phyloP scores from a whole-genome alignment of 257 asterid species.

The Solanum pennellii region DNA sequence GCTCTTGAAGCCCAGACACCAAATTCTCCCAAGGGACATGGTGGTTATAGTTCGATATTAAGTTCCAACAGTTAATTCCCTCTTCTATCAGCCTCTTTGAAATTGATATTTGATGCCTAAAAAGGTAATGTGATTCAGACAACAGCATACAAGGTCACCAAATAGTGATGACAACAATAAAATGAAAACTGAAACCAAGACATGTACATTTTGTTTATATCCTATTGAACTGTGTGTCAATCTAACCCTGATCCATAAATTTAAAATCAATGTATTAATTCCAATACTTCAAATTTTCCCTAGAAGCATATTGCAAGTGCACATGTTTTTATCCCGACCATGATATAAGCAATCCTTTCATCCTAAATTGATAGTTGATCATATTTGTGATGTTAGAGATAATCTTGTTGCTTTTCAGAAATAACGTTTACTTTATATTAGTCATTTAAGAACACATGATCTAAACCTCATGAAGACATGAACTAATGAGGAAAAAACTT shows the following conservation, averaged over 20 bases:
- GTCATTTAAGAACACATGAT: not conserved
- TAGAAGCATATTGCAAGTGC: not conserved
- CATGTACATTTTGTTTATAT: not conserved
- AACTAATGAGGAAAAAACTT: not conserved
- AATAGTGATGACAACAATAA: not conserved
- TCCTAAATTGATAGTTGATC: not conserved
- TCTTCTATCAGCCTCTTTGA: slow-evolving; percentile 70
- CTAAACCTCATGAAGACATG: not conserved
- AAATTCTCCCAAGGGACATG: slow-evolving; percentile 72
- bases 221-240: not conserved
- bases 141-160: not conserved
- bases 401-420: not conserved
- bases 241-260: not conserved
- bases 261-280: not conserved
- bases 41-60: slow-evolving; percentile 36
- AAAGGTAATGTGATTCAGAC: slow-evolving; percentile 7
- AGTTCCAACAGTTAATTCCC: slow-evolving; percentile 63
- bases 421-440: not conserved
- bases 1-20: slow-evolving; percentile 32
- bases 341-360: not conserved
- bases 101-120: slow-evolving; percentile 67
- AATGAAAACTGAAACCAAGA: not conserved
- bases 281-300: not conserved
- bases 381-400: not conserved
- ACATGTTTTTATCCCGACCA: not conserved